Conservation (phyloP, 2,329 filamentous ascomycete genomes). For the Pyrenophora seminiperda region DNA sequence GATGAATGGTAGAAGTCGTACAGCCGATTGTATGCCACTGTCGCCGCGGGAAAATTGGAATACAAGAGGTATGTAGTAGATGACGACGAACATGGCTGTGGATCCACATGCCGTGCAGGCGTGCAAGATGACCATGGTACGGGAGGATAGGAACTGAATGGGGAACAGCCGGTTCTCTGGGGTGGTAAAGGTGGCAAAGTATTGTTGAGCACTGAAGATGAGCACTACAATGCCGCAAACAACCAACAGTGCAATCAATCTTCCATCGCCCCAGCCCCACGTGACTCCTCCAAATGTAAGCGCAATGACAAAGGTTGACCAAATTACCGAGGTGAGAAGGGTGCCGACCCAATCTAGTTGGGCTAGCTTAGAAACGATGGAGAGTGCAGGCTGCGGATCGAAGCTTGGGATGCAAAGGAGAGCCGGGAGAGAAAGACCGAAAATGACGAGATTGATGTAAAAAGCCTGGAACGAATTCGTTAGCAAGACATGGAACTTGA, state of each 20-base stretch:
- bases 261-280: not conserved
- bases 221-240: not conserved
- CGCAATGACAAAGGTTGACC: too few relatives aligned
- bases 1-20: too few relatives aligned
- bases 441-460: conserved; percentile 62
- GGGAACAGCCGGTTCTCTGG: not conserved
- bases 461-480: too few relatives aligned
- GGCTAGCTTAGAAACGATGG: not conserved
- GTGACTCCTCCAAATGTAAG: not conserved
- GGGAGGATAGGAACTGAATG: not conserved
- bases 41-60: too few relatives aligned
- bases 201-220: not conserved
- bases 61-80: not conserved
- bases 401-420: conserved; percentile 8
- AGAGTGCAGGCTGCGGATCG: conserved; percentile 8
- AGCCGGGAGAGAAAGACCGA: conserved; percentile 50
- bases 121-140: not conserved
- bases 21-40: too few relatives aligned
- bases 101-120: not conserved
- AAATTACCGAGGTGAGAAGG: too few relatives aligned
- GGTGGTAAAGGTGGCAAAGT: not conserved
- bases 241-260: not conserved
- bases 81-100: not conserved
- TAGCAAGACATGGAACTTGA: too few relatives aligned
- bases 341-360: not conserved